Percentiles rank a stretch among this genome's conserved stretches.
Evolutionary conservation across 2,329 filamentous ascomycete species (phyloP).

Genomic region (Ceratocystis smalleyi): DNA sequence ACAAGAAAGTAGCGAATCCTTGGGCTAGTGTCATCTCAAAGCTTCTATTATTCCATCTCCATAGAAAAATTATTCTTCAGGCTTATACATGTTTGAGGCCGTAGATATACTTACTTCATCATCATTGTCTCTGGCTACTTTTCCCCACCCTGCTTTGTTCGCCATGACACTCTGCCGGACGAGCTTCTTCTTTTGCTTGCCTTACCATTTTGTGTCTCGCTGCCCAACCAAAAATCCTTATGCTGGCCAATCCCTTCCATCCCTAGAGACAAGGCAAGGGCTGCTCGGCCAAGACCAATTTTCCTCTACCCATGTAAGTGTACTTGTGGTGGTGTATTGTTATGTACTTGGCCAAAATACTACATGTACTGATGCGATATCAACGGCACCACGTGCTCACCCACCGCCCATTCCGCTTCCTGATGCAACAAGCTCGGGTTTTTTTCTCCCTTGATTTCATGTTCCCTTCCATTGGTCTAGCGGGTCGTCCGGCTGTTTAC

Average conservation of each 20-base stretch:
- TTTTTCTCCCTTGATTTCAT: neutral
- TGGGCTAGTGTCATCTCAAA: too few species aligned
- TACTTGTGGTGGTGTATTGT: too few species aligned
- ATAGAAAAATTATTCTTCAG: too few species aligned
- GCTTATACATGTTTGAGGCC: too few species aligned
- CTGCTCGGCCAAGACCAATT: neutral
- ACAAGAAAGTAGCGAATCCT: too few species aligned
- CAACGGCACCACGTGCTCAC: neutral
- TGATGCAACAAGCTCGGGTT: neutral
- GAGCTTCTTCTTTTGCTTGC: neutral
- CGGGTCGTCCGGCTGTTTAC: neutral
- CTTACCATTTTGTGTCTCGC: neutral
- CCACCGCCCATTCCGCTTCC: neutral
- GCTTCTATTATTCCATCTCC: too few species aligned
- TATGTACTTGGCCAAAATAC: too few species aligned
- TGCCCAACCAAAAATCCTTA: slow-evolving; percentile 2
- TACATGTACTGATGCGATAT: neutral
- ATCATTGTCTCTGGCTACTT: too few species aligned
- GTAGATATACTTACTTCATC: too few species aligned
- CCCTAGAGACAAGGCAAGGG: neutral
- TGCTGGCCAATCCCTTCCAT: neutral
- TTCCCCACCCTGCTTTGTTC: too few species aligned
- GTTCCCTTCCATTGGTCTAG: neutral
- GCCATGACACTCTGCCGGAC: neutral
- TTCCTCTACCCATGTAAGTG: neutral